phyloP scores from a whole-genome alignment of 805 yeast genomes.

The Deakozyma indianensis region DNA sequence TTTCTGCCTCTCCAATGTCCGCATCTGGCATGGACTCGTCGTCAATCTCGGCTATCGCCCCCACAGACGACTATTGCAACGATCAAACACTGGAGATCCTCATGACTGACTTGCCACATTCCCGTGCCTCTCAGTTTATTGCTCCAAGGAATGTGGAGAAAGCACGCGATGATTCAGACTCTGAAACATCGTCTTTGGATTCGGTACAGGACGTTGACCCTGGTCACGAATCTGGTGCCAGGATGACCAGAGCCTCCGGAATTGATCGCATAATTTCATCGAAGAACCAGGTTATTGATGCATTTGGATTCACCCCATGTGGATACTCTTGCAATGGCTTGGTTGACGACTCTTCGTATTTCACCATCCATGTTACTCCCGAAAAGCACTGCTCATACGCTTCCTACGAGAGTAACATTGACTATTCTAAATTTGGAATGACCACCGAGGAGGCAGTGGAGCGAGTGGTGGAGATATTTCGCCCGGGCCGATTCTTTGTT shows the following conservation, averaged over 20 bases:
- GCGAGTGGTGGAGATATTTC: constrained; percentile 48
- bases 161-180: constrained; percentile 5
- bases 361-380: constrained; percentile 88
- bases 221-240: constrained; percentile 69
- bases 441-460: constrained; percentile 41
- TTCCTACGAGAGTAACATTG: constrained; percentile 81
- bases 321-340: constrained; percentile 88
- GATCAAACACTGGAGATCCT: constrained; percentile 79
- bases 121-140: constrained; percentile 42
- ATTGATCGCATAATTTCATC: constrained; percentile 44
- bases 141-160: constrained; percentile 24
- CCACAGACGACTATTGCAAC: constrained; percentile 4
- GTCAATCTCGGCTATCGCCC: neutral
- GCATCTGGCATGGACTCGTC: neutral
- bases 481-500: constrained; percentile 62
- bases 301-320: constrained; percentile 86
- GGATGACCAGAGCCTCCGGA: constrained; percentile 48
- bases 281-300: constrained; percentile 39
- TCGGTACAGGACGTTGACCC: constrained; percentile 43
- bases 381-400: constrained; percentile 93
- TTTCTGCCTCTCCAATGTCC: constrained; percentile 2
- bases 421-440: constrained; percentile 26
- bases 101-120: constrained; percentile 70
- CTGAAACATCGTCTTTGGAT: constrained; percentile 16
- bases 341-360: constrained; percentile 44